Evolutionary conservation across 1,139 yeast genomes (phyloP), one percentile per base, ranked within the genome.

Genomic region (Magnusiomyces clavatus): DNA sequence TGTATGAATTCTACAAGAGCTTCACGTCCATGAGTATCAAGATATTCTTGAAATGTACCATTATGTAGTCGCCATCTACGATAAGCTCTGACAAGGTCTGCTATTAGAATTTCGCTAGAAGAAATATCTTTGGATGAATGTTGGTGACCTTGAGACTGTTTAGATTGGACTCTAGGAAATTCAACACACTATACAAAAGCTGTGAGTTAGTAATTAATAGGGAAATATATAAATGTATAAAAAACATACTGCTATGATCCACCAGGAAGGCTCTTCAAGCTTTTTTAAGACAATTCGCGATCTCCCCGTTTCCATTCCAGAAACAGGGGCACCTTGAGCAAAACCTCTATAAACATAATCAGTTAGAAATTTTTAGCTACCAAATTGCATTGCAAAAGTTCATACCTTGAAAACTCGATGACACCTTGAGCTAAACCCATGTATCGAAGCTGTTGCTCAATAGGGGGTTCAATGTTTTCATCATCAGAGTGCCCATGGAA

Each of bases 341-440:
- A 65, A 62, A 20, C 61, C 66, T 39, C 60, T 56, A 20, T 13
- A 19, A 40, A 24, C 12, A 37, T 12, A 37, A 37, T n/a, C 10
- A 16, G 40, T 16, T n/a, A n/a, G n/a, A n/a, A n/a, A n/a, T n/a
- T n/a, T n/a, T n/a, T n/a, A n/a, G n/a, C n/a, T n/a, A n/a, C n/a
- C n/a, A 37, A 37, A 37, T 8, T 24, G 31, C 8, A 24, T 16
- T 24, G 16, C 6, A 14, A 3, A 46, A 38, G 20, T 10, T 24
- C 54, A 43, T 49, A 53, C 55, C 49, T 51, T 43, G 63, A 56
- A 48, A 65, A 58, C 53, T 61, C 67, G 6, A 61, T 61, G 17
- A 65, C 61, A 1, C 68, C 68, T 47, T 65, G 68, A 3, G 67
- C 64, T 16, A 65, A 56, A 1, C 68, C 68, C 16, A 65, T 60